Base-by-base conservation (phyloP, 1,284 basidiomycete genomes). In the Ceratobasidium sp. region DNA sequence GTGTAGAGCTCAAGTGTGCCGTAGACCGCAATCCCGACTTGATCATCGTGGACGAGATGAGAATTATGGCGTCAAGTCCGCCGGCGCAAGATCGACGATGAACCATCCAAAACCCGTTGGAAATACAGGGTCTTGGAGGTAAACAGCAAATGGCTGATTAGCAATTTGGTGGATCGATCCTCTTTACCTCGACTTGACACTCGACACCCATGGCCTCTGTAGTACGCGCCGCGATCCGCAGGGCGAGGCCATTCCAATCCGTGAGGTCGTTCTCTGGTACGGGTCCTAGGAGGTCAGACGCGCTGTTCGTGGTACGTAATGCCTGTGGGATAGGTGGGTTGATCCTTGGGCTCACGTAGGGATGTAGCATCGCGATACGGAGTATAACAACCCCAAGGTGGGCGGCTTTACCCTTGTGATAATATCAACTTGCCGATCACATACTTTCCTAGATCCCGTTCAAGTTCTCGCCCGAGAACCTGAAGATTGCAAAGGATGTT, bases 341-440 rank as follows among this genome's bases (percentile, higher is more conserved):
- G 35, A 52, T 27, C 40, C 25, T 31, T 56, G 38, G 56, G 25
- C 72, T 54, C 7, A 38, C 15, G 22, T 35, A 65, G 53, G 62
- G n/a, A 43, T 69, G 54, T 73, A 96, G 93, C 96, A 98, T 80
- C 92, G 95, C 71, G 93, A 98, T 82, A 96, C 94, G 52, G 82
- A 87, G 58, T 92, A 96, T 80, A 98, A 98, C 82, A 96, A 96
- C 79, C 87, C 93, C 42, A 87, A 87, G 84, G 92, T 90, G 56
- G 17, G 73, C 53, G 55, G 76, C 55, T 17, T 22, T 43, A 40
- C 42, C 56, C 17, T 50, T 53, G 27, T 20, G 25, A 8, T 20
- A 32, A 58, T 43, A n/a, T 47, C 69, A 25, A 47, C n/a, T 49
- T 49, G 40, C 25, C 2, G 49, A 60, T 45, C 50, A 12, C n/a